Conservation (phyloP, 2,329 filamentous ascomycete genomes). For the Cyphellophora europaea region DNA sequence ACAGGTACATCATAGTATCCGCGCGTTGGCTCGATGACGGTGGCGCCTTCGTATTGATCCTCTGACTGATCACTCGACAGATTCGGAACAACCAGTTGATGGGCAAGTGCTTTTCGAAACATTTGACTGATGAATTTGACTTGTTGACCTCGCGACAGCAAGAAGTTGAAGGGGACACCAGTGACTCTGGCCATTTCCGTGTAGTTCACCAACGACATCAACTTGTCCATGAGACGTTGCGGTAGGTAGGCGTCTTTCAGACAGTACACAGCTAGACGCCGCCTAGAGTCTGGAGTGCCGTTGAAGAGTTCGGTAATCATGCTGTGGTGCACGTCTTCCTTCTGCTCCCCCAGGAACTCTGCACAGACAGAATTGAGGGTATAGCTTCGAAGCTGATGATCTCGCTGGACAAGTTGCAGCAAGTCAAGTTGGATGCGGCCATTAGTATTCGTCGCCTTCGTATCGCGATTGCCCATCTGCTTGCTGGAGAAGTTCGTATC, state of each 20-base stretch:
- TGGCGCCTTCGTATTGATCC: slow-evolving; percentile 95
- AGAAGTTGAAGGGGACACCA: slow-evolving; percentile 91
- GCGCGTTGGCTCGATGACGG: slow-evolving; percentile 89
- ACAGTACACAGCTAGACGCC: slow-evolving; percentile 89
- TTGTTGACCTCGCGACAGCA: slow-evolving; percentile 87
- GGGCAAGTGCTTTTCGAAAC: slow-evolving; percentile 87
- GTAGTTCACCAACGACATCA: slow-evolving; percentile 97
- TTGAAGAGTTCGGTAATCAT: slow-evolving; percentile 99
- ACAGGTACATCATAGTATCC: slow-evolving; percentile 93
- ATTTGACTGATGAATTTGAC: slow-evolving; percentile 96
- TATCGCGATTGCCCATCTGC: slow-evolving; percentile 94
- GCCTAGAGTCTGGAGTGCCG: slow-evolving; percentile 82
- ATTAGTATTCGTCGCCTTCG: slow-evolving; percentile 88
- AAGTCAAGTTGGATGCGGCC: slow-evolving; percentile 88
- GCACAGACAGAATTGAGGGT: slow-evolving; percentile 94
- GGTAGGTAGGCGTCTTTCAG: slow-evolving; percentile 95
- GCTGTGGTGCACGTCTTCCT: slow-evolving; percentile 96
- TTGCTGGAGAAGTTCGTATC: slow-evolving; percentile 90
- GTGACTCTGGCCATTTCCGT: slow-evolving; percentile 99
- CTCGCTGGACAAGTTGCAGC: slow-evolving; percentile 87
- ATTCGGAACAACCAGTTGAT: slow-evolving; percentile 91
- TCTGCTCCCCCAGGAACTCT: slow-evolving; percentile 92
- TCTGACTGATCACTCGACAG: slow-evolving; percentile 60
- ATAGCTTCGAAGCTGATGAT: slow-evolving; percentile 92
- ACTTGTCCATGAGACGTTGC: slow-evolving; percentile 88